These are phyloP conservation scores for Botryobasidium botryosum DNA, from an alignment of 768 basidiomycete genomes.

Conservation along the genomic window DNA sequence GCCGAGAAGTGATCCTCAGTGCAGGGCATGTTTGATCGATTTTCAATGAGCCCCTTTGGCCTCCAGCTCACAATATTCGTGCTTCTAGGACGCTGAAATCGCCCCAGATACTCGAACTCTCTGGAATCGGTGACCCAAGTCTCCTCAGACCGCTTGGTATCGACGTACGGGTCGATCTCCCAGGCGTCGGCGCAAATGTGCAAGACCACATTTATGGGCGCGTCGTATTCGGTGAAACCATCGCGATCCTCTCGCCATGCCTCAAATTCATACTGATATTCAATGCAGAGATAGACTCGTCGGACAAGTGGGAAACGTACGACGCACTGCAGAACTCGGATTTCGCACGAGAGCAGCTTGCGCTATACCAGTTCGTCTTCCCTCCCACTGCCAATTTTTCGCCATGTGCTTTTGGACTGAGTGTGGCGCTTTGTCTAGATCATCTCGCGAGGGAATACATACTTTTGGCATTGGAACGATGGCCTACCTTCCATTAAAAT, in stretches of 20 bases:
- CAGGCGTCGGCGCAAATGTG: slow-evolving; percentile 37
- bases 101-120: slow-evolving; percentile 39
- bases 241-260: neutral
- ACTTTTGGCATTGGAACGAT: too few species aligned
- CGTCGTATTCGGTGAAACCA: neutral
- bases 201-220: slow-evolving; percentile 17
- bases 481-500: too few species aligned
- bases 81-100: slow-evolving; percentile 26
- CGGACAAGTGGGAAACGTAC: neutral
- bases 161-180: slow-evolving; percentile 38
- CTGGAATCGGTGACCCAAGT: slow-evolving; percentile 44
- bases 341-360: neutral
- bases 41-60: slow-evolving; percentile 5
- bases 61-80: slow-evolving; percentile 18
- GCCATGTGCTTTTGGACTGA: too few species aligned
- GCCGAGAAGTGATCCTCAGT: slow-evolving; percentile 22
- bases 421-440: too few species aligned
- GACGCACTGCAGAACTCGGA: slow-evolving; percentile 1
- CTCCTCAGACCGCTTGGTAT: slow-evolving; percentile 35
- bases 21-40: slow-evolving; percentile 7
- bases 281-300: neutral
- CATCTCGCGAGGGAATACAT: too few species aligned
- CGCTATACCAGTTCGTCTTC: neutral
- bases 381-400: too few species aligned
- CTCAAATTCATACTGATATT: neutral